Evolutionary conservation across 2,329 filamentous ascomycete species (phyloP), one percentile per base, ranked within the genome.

Genomic region (Plectosphaerella cucumerina): DNA sequence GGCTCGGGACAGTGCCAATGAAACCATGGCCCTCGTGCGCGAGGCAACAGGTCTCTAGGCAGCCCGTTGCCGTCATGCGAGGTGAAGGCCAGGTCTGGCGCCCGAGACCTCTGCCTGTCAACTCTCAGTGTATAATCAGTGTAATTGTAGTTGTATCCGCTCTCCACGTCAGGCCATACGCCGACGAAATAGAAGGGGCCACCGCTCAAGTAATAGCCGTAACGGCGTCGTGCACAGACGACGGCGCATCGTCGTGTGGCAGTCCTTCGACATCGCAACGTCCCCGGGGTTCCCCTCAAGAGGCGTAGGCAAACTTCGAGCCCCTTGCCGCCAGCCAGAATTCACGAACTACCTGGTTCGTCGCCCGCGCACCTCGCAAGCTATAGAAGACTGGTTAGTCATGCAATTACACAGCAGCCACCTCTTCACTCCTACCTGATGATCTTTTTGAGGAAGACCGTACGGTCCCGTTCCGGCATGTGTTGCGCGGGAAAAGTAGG

Each of bases 311-410:
- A 65, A 84, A 86, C 59, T 72, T 82, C 1, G 77, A 76, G 6
- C 80, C 80, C 54, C 86, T 74, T 54, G 84, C 85, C 2, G 77
- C 74, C n/a, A 89, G 68, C 84, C 86, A 91, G 62, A 90, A 90
- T 26, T 89, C 85, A 52, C 81, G 78, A 3, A 89, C 81, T 1
- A 88, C 74, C 50, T 84, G 77, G 56, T 85, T 88, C 3, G 86
- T 89, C 47, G 76, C 70, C 55, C 79, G 76, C 1, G 79, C 74
- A 8, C 87, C 87, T 37, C 87, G 75, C 33, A 89, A 70, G 61
- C 82, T 86, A 31, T 11, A 51, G 1, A 20, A 42, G 37, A 31
- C 12, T 5, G 48, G 56, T 23, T 54, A 49, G 26, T 22, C 12
- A 31, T 31, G 26, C 23, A n/a, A 26, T 26, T 5, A 21, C 4